Conservation (phyloP, 2,329 filamentous ascomycete species). For the Monilinia polystroma region DNA sequence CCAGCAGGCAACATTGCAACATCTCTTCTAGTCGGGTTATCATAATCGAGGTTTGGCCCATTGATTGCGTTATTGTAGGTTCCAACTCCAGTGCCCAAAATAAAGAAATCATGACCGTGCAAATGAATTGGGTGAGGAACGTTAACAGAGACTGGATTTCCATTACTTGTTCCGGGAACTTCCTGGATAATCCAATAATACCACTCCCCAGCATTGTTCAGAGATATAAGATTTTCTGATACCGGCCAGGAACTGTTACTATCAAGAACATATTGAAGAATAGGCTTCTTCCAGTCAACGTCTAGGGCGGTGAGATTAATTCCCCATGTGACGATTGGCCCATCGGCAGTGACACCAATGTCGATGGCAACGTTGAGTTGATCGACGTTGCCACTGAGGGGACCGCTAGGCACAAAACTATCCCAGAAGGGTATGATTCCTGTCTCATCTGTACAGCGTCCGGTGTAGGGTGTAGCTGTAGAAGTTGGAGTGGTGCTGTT, state of each 20-base stretch:
- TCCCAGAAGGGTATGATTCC: constrained; percentile 24
- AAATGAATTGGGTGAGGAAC: constrained; percentile 46
- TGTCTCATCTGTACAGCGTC: constrained; percentile 21
- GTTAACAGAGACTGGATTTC: constrained; percentile 6
- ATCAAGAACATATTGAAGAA: constrained; percentile 41
- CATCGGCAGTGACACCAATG: constrained; percentile 17
- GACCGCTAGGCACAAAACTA: constrained; percentile 19
- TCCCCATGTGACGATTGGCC: constrained; percentile 26
- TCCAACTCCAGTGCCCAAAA: constrained; percentile 40
- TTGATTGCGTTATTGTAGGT: constrained; percentile 18
- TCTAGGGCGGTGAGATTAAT: constrained; percentile 35
- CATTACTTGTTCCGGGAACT: constrained; percentile 6
- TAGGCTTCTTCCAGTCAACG: constrained; percentile 46
- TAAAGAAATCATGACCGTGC: constrained; percentile 47
- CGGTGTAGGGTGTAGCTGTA: constrained; percentile 20
- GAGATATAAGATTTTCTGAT: constrained; percentile 24
- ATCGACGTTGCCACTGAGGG: constrained; percentile 5
- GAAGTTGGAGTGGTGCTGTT: constrained; percentile 18
- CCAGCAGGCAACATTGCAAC: constrained; percentile 45
- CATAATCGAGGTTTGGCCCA: constrained; percentile 24
- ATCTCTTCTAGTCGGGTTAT: constrained; percentile 52
- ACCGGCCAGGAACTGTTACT: constrained; percentile 30
- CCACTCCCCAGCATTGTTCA: constrained; percentile 26
- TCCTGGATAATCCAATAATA: constrained; percentile 28
- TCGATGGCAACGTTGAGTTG: constrained; percentile 20